These are phyloP conservation scores for Penicillium sp. DNA, from an alignment of 2,329 filamentous ascomycete species.

Conservation along the genomic window DNA sequence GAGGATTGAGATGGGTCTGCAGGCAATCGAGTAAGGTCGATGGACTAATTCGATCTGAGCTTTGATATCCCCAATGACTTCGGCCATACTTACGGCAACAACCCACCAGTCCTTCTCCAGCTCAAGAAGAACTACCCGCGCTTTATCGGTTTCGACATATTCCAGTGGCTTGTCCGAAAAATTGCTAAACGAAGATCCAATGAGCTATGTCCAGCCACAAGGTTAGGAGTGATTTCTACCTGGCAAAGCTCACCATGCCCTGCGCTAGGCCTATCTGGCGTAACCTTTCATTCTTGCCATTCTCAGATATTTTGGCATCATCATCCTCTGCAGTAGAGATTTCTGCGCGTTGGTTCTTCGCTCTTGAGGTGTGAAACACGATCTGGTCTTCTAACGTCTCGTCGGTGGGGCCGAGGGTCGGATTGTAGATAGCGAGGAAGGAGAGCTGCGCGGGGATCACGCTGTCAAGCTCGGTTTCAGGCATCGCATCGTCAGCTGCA, in stretches of 20 bases:
- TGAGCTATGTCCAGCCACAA: slow-evolving; percentile 14
- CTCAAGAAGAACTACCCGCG: slow-evolving; percentile 79
- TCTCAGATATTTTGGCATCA: slow-evolving; percentile 42
- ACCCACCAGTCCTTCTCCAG: slow-evolving; percentile 95
- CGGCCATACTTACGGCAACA: slow-evolving; percentile 65
- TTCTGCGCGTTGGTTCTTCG: slow-evolving; percentile 26
- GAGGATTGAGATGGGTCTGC: slow-evolving; percentile 47
- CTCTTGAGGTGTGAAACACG: slow-evolving; percentile 78
- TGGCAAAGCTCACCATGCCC: slow-evolving; percentile 90
- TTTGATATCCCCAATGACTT: background rate
- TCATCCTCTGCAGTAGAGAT: slow-evolving; percentile 19
- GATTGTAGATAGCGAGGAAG: slow-evolving; percentile 94
- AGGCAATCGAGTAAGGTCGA: slow-evolving; percentile 76
- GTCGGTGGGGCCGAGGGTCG: slow-evolving; percentile 69
- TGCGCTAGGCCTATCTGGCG: slow-evolving; percentile 94
- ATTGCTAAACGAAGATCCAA: slow-evolving; percentile 51
- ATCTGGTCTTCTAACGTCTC: slow-evolving; percentile 78
- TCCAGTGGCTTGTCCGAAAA: slow-evolving; percentile 81
- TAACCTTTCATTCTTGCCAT: slow-evolving; percentile 79
- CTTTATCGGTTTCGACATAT: slow-evolving; percentile 86
- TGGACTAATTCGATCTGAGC: slow-evolving; percentile 54
- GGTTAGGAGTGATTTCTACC: slow-evolving; percentile 43
- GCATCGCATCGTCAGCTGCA: slow-evolving; percentile 36
- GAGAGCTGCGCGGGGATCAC: slow-evolving; percentile 78
- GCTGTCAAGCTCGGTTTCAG: slow-evolving; percentile 35